These are phyloP conservation scores for Pyricularia sp. DNA, from an alignment of 2,329 filamentous ascomycete genomes.

Conservation along the genomic window DNA sequence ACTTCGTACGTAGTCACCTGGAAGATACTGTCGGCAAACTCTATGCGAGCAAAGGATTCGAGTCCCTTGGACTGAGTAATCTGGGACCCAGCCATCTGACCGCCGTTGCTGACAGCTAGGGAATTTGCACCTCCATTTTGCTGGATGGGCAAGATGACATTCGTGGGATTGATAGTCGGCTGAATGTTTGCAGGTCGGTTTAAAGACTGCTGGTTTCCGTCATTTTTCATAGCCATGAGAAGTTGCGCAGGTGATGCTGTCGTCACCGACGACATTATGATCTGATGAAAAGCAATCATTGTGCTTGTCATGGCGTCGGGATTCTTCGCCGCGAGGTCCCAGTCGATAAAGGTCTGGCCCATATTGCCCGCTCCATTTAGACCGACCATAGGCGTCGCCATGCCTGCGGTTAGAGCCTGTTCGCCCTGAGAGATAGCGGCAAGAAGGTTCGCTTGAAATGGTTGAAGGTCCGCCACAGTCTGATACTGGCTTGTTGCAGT, in stretches of 20 bases:
- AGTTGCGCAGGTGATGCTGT: not conserved
- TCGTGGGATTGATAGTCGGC: conserved; percentile 5
- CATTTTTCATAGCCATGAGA: not conserved
- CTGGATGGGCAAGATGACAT: conserved; percentile 14
- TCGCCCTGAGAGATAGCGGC: not conserved
- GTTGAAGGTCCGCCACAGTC: not conserved
- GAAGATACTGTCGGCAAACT: conserved; percentile 67
- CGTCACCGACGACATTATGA: not conserved
- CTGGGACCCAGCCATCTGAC: conserved; percentile 14
- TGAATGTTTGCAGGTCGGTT: not conserved
- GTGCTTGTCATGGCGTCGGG: not conserved
- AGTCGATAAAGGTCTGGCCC: not conserved
- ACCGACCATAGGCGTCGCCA: not conserved
- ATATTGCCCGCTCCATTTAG: not conserved
- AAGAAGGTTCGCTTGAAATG: not conserved
- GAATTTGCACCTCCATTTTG: conserved; percentile 21
- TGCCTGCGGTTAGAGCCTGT: not conserved
- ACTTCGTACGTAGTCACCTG: conserved; percentile 70
- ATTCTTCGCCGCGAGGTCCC: not conserved
- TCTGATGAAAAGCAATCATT: not conserved
- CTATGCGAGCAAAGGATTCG: conserved; percentile 51
- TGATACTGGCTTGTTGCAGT: not conserved
- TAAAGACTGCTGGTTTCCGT: not conserved
- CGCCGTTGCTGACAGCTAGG: conserved; percentile 19
- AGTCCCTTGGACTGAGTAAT: conserved; percentile 26